Conservation (phyloP, 306 rosid genomes). For the Glycine latifolia region DNA sequence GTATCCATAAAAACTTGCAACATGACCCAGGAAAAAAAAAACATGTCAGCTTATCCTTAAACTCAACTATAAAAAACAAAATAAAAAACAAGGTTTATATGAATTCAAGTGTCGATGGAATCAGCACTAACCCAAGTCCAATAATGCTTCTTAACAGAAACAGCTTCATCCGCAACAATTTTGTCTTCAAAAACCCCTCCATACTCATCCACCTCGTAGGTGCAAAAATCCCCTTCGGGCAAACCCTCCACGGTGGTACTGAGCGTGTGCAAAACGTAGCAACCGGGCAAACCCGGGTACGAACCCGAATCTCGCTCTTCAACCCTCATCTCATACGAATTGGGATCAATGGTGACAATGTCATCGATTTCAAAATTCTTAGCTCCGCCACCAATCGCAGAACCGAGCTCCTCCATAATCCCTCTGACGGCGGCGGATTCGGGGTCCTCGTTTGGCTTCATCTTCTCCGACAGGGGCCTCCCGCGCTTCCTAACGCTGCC, state of each 20-base stretch:
- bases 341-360: constrained; percentile 66
- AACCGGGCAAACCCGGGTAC: constrained; percentile 93
- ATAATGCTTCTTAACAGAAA: constrained; percentile 87
- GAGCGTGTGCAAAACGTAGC: constrained; percentile 80
- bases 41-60: constrained; percentile 23
- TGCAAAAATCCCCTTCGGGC: constrained; percentile 85
- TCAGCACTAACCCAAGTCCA: constrained; percentile 93
- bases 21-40: neutral
- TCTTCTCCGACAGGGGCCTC: constrained; percentile 91
- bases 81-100: neutral
- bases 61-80: neutral
- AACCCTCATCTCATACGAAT: constrained; percentile 72
- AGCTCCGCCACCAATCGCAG: constrained; percentile 38
- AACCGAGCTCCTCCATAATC: constrained; percentile 87
- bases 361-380: constrained; percentile 33
- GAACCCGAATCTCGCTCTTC: constrained; percentile 87
- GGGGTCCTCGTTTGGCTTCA: constrained; percentile 87
- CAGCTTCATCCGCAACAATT: constrained; percentile 62
- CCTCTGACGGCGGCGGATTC: constrained; percentile 81
- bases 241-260: constrained; percentile 74
- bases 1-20: constrained; percentile 27
- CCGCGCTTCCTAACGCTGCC: constrained; percentile 70
- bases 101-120: constrained; percentile 53
- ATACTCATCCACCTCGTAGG: constrained; percentile 79
- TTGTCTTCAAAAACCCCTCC: constrained; percentile 43